A percentile compares a stretch with the other conserved stretches of the same genome.
Conservation (phyloP, 176 grass and related monocot species). For the Oryza rufipogon region DNA sequence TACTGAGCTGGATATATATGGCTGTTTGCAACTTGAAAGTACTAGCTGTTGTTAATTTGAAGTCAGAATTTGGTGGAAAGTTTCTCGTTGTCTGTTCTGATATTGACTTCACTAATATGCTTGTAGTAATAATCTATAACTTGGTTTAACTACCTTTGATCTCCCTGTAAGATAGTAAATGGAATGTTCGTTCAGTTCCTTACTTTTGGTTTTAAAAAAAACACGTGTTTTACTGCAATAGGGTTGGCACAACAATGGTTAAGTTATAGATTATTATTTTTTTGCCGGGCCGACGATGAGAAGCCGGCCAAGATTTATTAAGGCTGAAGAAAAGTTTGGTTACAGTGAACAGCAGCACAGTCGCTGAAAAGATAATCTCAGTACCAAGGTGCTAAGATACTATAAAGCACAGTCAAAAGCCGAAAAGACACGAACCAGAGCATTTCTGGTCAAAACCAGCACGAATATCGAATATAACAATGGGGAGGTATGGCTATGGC, state of each 20-base stretch:
- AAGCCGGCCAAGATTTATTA: too few relatives aligned
- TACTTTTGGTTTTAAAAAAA: too few relatives aligned
- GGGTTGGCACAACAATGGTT: not conserved
- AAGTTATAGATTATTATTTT: not conserved
- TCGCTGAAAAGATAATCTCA: too few relatives aligned
- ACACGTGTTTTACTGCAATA: conserved; percentile 26
- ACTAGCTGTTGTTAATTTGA: conserved; percentile 1
- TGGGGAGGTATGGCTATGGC: too few relatives aligned
- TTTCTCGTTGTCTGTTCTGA: not conserved
- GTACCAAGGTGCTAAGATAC: too few relatives aligned
- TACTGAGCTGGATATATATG: not conserved
- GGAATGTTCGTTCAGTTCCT: not conserved
- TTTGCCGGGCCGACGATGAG: too few relatives aligned
- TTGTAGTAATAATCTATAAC: not conserved
- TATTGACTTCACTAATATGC: not conserved
- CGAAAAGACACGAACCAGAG: too few relatives aligned
- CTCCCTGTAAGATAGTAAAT: conserved; percentile 6
- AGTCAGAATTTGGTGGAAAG: conserved; percentile 1
- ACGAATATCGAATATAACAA: too few relatives aligned
- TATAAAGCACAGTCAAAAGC: too few relatives aligned
- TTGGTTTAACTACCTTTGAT: conserved; percentile 20
- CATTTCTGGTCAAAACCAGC: too few relatives aligned
- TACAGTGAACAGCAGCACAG: too few relatives aligned
- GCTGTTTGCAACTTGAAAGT: not conserved
- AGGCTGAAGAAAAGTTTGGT: too few relatives aligned